These are phyloP conservation scores for Triticum aestivum DNA, from an alignment of 176 grass and related monocot species.

Conservation along the genomic window IWGSC_CS_RefSeq_v2.1 NC_057807.1:648489552-648490051, in stretches of 20 bases:
- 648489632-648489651: slow-evolving; percentile 35
- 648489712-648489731: slow-evolving; percentile 8
- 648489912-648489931: neutral
- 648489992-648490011: slow-evolving; percentile 44
- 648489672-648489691: slow-evolving; percentile 40
- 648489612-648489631: slow-evolving; percentile 32
- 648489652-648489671: slow-evolving; percentile 40
- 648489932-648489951: neutral
- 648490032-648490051: slow-evolving; percentile 36
- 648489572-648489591: slow-evolving; percentile 27
- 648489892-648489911: neutral
- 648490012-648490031: slow-evolving; percentile 47
- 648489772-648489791: neutral
- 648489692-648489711: neutral
- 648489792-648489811: neutral
- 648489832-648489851: neutral
- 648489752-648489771: neutral
- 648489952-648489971: slow-evolving; percentile 7
- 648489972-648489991: slow-evolving; percentile 27
- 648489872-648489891: neutral
- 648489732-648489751: neutral
- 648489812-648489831: neutral
- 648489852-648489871: neutral
- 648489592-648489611: slow-evolving; percentile 45
- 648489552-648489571: slow-evolving; percentile 35